Evolutionary conservation across 768 basidiomycete genomes (phyloP).

Genomic region (Lactifluus pinguis): DNA sequence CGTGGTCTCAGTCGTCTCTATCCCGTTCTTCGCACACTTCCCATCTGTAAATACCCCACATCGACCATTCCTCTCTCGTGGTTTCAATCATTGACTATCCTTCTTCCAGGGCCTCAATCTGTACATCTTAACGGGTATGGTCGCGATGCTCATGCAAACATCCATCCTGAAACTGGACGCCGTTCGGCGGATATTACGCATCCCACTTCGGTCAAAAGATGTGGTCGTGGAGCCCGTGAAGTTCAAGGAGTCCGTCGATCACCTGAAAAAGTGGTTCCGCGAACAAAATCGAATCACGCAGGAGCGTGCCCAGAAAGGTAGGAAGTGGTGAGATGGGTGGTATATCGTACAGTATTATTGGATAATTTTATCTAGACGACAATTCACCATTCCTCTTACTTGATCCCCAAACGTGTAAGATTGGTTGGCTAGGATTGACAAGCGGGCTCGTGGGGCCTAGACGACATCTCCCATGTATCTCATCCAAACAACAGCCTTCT

Average conservation of each 20-base stretch:
- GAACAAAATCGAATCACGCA: conserved; percentile 9
- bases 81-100: background rate
- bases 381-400: background rate
- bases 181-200: conserved; percentile 33
- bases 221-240: conserved; percentile 8
- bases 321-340: conserved; percentile 7
- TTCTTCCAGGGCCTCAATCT: conserved; percentile 43
- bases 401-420: background rate
- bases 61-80: background rate
- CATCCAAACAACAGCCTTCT: too few species aligned
- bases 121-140: conserved; percentile 46
- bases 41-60: conserved; percentile 49
- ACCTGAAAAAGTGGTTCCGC: conserved; percentile 16
- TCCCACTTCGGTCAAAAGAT: conserved; percentile 24
- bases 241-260: conserved; percentile 15
- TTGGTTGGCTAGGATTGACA: background rate
- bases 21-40: conserved; percentile 48
- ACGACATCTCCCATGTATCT: too few species aligned
- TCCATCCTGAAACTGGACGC: conserved; percentile 33
- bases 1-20: conserved; percentile 36
- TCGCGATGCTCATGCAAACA: conserved; percentile 39
- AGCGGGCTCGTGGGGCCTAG: too few species aligned
- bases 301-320: conserved; percentile 9
- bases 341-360: background rate
- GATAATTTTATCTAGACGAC: background rate